Conservation (phyloP, 2,329 filamentous ascomycete genomes). For the Nemania sp. region DNA sequence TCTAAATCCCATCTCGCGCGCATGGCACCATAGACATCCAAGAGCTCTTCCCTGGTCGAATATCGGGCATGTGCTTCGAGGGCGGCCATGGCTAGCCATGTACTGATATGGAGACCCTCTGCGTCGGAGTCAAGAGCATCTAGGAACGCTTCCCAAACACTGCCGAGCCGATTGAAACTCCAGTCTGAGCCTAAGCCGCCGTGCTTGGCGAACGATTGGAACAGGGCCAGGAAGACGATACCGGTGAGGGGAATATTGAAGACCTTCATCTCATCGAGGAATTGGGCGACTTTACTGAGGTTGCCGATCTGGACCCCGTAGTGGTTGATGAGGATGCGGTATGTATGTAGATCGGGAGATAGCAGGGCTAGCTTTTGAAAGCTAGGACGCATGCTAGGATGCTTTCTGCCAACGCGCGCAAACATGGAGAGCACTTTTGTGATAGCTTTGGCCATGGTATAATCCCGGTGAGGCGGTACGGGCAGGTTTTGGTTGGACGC, state of each 20-base stretch:
- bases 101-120: conserved; percentile 55
- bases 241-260: conserved; percentile 71
- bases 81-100: conserved; percentile 64
- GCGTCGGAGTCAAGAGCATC: conserved; percentile 53
- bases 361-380: conserved; percentile 68
- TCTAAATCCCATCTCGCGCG: conserved; percentile 52
- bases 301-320: conserved; percentile 71
- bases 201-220: conserved; percentile 78
- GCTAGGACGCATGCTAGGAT: conserved; percentile 56
- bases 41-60: conserved; percentile 52
- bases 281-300: conserved; percentile 68
- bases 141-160: conserved; percentile 68
- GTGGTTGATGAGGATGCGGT: conserved; percentile 76
- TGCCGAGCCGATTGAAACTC: conserved; percentile 69
- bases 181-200: conserved; percentile 72
- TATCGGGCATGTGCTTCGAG: conserved; percentile 67
- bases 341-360: conserved; percentile 77
- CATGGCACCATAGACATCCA: conserved; percentile 58
- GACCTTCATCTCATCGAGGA: conserved; percentile 79
- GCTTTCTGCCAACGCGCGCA: conserved; percentile 54
- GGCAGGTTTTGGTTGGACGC: conserved; percentile 50
- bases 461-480: conserved; percentile 49
- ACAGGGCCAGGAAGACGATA: conserved; percentile 76
- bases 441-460: conserved; percentile 53
- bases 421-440: conserved; percentile 62